Evolutionary conservation across 2,329 filamentous ascomycete genomes (phyloP), one percentile per base, ranked within the genome.

Genomic region (Graphiopsis chlorocephala): DNA sequence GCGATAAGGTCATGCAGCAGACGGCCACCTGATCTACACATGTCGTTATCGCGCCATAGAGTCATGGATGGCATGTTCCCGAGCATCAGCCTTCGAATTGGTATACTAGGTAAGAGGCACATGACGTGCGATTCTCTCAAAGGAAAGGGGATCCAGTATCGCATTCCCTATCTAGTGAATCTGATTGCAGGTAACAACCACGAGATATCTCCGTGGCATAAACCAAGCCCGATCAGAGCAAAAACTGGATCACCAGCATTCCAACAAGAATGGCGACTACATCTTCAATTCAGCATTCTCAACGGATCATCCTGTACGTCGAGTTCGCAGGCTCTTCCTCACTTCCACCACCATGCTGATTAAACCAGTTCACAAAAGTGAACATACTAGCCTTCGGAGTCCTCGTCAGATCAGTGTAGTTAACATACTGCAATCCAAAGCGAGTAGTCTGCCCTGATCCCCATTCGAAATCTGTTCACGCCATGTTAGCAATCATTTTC

Each of bases 381-480:
- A 78, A 78, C 66, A 77, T 76, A 63, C 73, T 77, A 10, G 77
- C 75, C 68, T 79, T 78, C 63, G 75, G 77, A 31, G 68, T 69
- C 58, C 76, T 67, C 64, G 76, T 73, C 64, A 75, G 70, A n/a
- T 72, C 73, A 29, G 74, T 76, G 10, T 75, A 69, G 57, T 78
- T 77, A 20, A 76, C 72, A 64, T 76, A 68, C 55, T 77, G 75
- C 61, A 77, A 70, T 0, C 76, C 76, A 65, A 78, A 78, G 58
- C 73, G 74, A 0, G 72, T 72, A 7, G 67, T 63, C 31, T 71
- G 69, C 1, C 80, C 62, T 2, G 62, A 64, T 10, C 53, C 62
- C 76, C 76, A 78, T 65, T 78, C 77, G 59, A 77, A 64, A 26
- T 64, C 62, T 64, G 42, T 17, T 17, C 23, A 52, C 7, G 8